Conservation (phyloP, 1,139 yeast species). For the Yamadazyma friedrichii region DNA sequence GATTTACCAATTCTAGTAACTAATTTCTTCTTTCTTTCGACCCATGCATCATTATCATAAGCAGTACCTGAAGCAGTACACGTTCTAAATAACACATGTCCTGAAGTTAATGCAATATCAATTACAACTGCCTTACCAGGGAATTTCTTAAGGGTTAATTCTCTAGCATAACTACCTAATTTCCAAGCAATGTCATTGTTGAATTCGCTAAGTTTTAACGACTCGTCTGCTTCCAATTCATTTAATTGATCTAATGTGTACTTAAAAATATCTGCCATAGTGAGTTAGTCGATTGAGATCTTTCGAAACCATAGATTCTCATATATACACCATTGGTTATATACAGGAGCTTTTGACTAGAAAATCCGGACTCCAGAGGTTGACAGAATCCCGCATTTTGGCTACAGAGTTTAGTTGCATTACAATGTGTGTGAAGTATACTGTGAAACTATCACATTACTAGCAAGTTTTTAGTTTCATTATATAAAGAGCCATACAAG, state of each 20-base stretch:
- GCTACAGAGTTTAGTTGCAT: too few species aligned
- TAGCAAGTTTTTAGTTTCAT: too few species aligned
- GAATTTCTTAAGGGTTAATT: constrained; percentile 20
- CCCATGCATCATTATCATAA: constrained; percentile 60
- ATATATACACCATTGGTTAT: too few species aligned
- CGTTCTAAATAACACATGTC: constrained; percentile 54
- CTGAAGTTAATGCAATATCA: constrained; percentile 47
- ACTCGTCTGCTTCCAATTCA: constrained; percentile 19
- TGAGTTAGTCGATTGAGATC: background rate
- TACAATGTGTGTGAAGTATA: too few species aligned
- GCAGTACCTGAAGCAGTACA: constrained; percentile 42
- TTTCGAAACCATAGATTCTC: background rate
- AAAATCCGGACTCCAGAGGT: too few species aligned
- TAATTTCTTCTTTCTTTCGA: constrained; percentile 50
- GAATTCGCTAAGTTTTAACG: constrained; percentile 23
- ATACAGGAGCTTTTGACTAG: too few species aligned
- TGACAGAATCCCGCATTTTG: too few species aligned
- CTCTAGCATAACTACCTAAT: constrained; percentile 34
- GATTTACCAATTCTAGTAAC: constrained; percentile 54
- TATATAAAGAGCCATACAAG: background rate
- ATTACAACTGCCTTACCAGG: constrained; percentile 41
- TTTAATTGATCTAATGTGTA: constrained; percentile 14
- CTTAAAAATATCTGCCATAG: constrained; percentile 7
- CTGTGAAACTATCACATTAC: too few species aligned
- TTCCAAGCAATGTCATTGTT: constrained; percentile 34